A percentile compares a stretch with the other conserved stretches of the same genome.
Conservation (phyloP, 768 basidiomycete genomes). For the Termitomyces sp. region DNA sequence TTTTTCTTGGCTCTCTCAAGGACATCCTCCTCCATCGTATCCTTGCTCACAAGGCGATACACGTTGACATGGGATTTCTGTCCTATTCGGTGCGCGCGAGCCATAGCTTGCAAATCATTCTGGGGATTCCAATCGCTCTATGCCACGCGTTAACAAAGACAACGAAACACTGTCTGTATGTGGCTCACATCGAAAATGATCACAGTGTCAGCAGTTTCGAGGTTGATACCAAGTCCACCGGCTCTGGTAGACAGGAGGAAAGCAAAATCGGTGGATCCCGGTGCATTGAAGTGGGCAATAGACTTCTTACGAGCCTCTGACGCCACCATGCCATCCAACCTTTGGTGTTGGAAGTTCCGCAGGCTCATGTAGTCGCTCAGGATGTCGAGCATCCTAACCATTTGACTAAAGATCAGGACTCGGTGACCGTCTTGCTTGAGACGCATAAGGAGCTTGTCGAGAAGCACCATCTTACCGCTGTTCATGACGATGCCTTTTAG, state of each 20-base stretch:
- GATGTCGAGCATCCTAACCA: slow-evolving; percentile 99
- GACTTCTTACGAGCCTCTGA: slow-evolving; percentile 92
- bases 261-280: slow-evolving; percentile 91
- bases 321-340: slow-evolving; percentile 92
- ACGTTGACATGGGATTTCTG: slow-evolving; percentile 99
- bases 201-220: slow-evolving; percentile 98
- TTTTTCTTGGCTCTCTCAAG: slow-evolving; percentile 98
- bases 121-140: slow-evolving; percentile 99
- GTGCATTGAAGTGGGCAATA: slow-evolving; percentile 95
- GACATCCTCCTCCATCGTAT: slow-evolving; percentile 99
- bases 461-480: slow-evolving; percentile 96
- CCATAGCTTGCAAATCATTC: slow-evolving; percentile 99
- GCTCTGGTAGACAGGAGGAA: slow-evolving; percentile 96
- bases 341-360: slow-evolving; percentile 88
- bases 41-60: slow-evolving; percentile 97
- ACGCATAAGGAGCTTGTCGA: slow-evolving; percentile 92
- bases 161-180: neutral
- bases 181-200: slow-evolving; percentile 92
- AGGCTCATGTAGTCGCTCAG: slow-evolving; percentile 94
- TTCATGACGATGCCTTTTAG: slow-evolving; percentile 97
- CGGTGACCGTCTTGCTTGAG: slow-evolving; percentile 91
- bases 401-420: slow-evolving; percentile 98
- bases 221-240: slow-evolving; percentile 96
- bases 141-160: slow-evolving; percentile 8
- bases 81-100: slow-evolving; percentile 96